Evolutionary conservation across 192 early-diverging fungal genomes (phyloP).

Genomic region (Podila minutissima): DNA sequence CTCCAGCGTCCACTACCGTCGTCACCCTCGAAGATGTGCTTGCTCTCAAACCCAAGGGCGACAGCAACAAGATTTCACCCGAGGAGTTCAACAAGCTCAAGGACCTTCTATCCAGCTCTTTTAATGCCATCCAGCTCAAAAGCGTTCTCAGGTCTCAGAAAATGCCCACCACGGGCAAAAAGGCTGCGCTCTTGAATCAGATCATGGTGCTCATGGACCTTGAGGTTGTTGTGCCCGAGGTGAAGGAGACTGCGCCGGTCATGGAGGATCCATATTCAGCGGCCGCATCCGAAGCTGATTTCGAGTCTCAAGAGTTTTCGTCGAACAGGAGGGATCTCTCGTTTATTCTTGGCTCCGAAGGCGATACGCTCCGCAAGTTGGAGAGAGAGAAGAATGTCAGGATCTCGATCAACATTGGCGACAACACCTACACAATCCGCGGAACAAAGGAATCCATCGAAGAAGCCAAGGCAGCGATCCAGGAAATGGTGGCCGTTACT

Average conservation of each 20-base stretch:
- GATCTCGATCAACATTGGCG: conserved; percentile 40
- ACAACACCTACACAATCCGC: conserved; percentile 36
- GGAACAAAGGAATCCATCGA: conserved; percentile 20
- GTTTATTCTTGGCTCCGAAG: conserved; percentile 37
- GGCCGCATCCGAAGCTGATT: not conserved
- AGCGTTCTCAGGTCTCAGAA: conserved; percentile 23
- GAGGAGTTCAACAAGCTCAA: conserved; percentile 40
- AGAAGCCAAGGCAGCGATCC: conserved; percentile 22
- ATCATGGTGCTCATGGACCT: conserved; percentile 41
- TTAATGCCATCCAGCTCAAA: conserved; percentile 40
- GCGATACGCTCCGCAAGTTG: conserved; percentile 19
- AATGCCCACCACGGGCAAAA: conserved; percentile 19
- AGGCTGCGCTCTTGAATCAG: conserved; percentile 35
- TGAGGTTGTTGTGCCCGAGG: conserved; percentile 10
- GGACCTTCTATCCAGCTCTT: conserved; percentile 20
- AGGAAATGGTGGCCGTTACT: conserved; percentile 33
- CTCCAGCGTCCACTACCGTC: not conserved
- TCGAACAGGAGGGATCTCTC: conserved; percentile 44
- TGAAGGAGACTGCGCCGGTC: not conserved
- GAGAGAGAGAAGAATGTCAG: conserved; percentile 38
- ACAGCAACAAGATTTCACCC: conserved; percentile 6
- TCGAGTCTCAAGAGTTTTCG: conserved; percentile 18
- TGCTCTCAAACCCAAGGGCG: conserved; percentile 17
- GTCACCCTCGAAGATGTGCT: conserved; percentile 37
- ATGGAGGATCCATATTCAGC: conserved; percentile 30